A percentile compares a stretch with the other conserved stretches of the same genome.
Evolutionary conservation across 2,329 filamentous ascomycete species (phyloP).

Genomic region (Fusarium mangiferae): DNA sequence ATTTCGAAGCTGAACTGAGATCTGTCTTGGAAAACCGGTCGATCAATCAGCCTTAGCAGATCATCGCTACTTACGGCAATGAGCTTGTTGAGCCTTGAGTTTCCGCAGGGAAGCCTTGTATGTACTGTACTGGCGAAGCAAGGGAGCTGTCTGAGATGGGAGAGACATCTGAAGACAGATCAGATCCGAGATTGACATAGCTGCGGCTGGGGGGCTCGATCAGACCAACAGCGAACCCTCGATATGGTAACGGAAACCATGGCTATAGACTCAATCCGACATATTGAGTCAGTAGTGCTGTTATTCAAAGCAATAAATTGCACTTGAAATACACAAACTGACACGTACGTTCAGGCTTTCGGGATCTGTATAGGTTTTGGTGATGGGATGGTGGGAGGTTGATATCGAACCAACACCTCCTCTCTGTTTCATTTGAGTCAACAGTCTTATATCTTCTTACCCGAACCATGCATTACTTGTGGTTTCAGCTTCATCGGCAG

Average conservation of each 20-base stretch:
- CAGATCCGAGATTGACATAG: accelerated
- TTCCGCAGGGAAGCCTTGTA: background rate
- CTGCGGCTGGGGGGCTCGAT: background rate
- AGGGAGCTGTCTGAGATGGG: background rate
- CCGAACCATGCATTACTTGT: accelerated
- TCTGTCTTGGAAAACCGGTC: background rate
- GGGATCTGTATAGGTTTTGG: accelerated
- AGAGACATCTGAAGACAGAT: background rate
- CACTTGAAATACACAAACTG: background rate
- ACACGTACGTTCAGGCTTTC: accelerated
- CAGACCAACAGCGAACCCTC: accelerated
- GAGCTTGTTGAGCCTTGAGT: background rate
- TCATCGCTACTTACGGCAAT: background rate
- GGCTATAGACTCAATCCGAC: accelerated
- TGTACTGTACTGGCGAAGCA: background rate
- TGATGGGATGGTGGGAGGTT: background rate
- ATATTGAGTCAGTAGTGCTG: accelerated
- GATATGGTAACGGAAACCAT: accelerated
- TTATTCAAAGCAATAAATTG: accelerated
- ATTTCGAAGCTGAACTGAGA: background rate
- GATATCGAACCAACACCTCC: background rate
- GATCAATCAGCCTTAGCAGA: background rate
- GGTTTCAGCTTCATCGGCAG: background rate
- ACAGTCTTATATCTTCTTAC: background rate
- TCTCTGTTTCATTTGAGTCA: background rate